A percentile compares a stretch with the other conserved stretches of the same genome.
phyloP scores from a whole-genome alignment of 495 filamentous ascomycete species.

The Trichodelitschia bisporula region DNA sequence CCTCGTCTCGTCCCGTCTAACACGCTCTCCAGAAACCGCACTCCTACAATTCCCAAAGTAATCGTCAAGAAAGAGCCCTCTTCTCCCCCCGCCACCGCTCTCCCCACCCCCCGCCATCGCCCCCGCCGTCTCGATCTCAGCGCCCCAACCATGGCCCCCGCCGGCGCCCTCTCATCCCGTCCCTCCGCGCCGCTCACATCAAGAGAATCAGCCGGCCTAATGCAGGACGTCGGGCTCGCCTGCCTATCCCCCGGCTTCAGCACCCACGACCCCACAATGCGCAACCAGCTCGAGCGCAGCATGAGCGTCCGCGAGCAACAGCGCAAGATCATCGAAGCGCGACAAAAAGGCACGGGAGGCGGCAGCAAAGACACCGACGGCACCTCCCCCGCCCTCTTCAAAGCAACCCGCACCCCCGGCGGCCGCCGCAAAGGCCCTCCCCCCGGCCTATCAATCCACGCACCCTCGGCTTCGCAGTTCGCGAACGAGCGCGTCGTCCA shows the following conservation, averaged over 20 bases:
- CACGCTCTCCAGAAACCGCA: no score
- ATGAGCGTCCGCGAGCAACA: slow-evolving; percentile 87
- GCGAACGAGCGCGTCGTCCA: slow-evolving; percentile 91
- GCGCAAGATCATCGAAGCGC: slow-evolving; percentile 76
- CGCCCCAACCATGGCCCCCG: slow-evolving; percentile 26
- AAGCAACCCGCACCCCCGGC: slow-evolving; percentile 28
- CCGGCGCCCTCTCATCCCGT: slow-evolving; percentile 25
- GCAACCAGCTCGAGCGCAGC: slow-evolving; percentile 83
- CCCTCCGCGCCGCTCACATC: slow-evolving; percentile 59
- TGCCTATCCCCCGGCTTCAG: slow-evolving; percentile 90
- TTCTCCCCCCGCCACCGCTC: slow-evolving; percentile 51
- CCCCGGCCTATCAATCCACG: slow-evolving; percentile 81
- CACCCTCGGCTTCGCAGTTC: slow-evolving; percentile 85
- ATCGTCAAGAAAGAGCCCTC: slow-evolving; percentile 93
- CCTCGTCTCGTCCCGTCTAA: no score
- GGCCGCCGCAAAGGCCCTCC: slow-evolving; percentile 52
- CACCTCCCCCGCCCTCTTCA: slow-evolving; percentile 26
- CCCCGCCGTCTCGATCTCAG: slow-evolving; percentile 74
- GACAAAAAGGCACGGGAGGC: slow-evolving; percentile 31
- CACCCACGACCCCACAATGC: slow-evolving; percentile 88
- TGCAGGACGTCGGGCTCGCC: slow-evolving; percentile 83
- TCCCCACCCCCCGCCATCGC: slow-evolving; percentile 50
- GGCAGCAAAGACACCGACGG: slow-evolving; percentile 32
- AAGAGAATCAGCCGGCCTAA: slow-evolving; percentile 44
- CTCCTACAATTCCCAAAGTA: slow-evolving; percentile 49